Evolutionary conservation across 2,329 filamentous ascomycete species (phyloP), one percentile per base, ranked within the genome.

Genomic region (Pseudogymnoascus sp.): DNA sequence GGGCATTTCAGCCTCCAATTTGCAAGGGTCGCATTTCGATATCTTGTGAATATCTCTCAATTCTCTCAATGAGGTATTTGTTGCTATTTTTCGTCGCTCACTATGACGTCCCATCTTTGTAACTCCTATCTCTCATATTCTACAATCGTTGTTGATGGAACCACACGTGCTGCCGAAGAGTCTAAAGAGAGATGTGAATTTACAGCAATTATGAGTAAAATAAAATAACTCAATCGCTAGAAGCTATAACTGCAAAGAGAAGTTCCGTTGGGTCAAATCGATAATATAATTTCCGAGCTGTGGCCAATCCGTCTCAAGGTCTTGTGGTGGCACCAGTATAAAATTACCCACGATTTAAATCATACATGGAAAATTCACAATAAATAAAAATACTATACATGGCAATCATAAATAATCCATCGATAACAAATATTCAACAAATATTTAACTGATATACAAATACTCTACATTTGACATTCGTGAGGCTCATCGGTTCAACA

Each of bases 51-150:
- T 34, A 12, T 34, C 49, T 34, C 49, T 56, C 31, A 34, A 31
- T 31, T 31, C 28, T 9, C 28, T 31, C 49, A 34, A 56, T 56
- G 49, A 56, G 49, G 49, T 34, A 56, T 56, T 53, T 53, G 49
- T 56, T 34, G n/a, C 49, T 12, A 8, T 1, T 18, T 18, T 56
- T 56, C 9, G 5, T 56, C 9, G 49, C n/a, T 56, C 49, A 56
- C 49, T 56, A 56, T 56, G 49, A 56, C 49, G 49, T 56, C n/a
- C 1, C 8, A 21, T 34, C 23, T 34, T 53, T 53, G 21, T 31
- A 53, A 31, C 23, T 31, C 43, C 2, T 11, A 2, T 56, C 49
- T 56, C 25, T 34, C 49, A 56, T 56, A 56, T 34, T 9, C 4
- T 34, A n/a, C 8, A 14, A 12, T 21, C 12, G 3, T 7, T 18